Conservation (phyloP, 352 stramenopile genomes). For the Hyaloperonospora arabidopsidis region DNA sequence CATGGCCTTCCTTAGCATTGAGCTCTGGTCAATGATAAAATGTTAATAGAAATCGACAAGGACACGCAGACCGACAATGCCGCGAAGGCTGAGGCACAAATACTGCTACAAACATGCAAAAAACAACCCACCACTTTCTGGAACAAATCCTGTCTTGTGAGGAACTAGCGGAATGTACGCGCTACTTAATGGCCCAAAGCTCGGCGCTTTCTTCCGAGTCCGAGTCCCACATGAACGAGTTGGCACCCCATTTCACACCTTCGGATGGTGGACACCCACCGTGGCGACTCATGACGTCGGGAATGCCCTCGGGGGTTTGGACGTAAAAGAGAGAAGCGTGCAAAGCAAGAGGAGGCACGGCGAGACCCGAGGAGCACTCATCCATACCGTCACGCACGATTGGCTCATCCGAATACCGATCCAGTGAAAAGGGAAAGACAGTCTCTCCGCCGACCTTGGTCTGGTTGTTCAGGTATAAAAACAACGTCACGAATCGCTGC, state of each 20-base stretch:
- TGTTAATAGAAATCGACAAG: no score
- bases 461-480: conserved; percentile 96
- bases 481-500: conserved; percentile 95
- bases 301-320: conserved; percentile 63
- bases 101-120: no score
- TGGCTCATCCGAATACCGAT: conserved; percentile 55
- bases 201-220: conserved; percentile 72
- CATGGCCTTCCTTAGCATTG: no score
- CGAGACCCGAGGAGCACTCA: conserved; percentile 70
- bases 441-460: conserved; percentile 92
- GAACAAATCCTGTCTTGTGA: no score
- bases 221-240: conserved; percentile 85
- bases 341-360: conserved; percentile 58
- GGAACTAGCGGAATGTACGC: no score
- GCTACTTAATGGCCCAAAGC: conserved; percentile 72
- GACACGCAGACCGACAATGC: no score
- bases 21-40: no score
- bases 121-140: no score
- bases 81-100: no score
- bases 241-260: conserved; percentile 77
- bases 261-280: conserved; percentile 79
- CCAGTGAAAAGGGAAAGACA: conserved; percentile 89
- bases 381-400: conserved; percentile 73
- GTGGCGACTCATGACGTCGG: conserved; percentile 72
- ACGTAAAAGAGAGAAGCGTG: conserved; percentile 82